Base-by-base conservation (phyloP, 352 stramenopile species). In the Phytophthora lateralis region DNA sequence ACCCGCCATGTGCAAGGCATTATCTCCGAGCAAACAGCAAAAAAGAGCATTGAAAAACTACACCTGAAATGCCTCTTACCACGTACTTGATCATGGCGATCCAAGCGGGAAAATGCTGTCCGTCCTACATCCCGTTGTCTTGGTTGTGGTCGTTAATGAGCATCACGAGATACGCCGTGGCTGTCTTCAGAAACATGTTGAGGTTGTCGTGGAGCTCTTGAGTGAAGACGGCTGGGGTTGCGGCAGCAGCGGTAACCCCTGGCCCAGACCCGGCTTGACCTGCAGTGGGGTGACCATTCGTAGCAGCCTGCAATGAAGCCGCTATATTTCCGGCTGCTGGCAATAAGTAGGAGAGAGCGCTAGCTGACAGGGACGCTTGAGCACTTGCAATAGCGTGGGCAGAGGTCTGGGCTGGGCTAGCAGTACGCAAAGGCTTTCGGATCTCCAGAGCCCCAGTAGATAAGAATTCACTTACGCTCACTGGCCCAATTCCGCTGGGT, bases 161-260 rank as follows among this genome's bases (percentile, higher is more conserved):
- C 69, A 77, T 77, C 55, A 68, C 51, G n/a, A 77, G 55, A 18
- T 77, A 77, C 6, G 64, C 61, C 21, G 69, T 77, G 12, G 69
- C 69, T 2, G 69, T 77, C 47, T 77, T 77, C 60, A 77, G 37
- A 43, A 77, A 77, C 65, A 64, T 66, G 54, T 77, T 77, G 41
- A 77, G 55, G 34, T 77, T 77, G 52, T 77, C 64, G 43, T 61
- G 64, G 18, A 77, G 43, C 48, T 77, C 64, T 50, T 68, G 38
- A 10, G 60, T 74, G 41, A 77, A 71, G 53, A 69, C 64, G 10
- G 48, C 55, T 2, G 44, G 47, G 6, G 18, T 11, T 6, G n/a
- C 44, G 42, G 38, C 11, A n/a, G 30, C 18, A 4, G 18, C 35
- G 46, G 20, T n/a, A 35, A 51, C 37, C 12, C 21, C 48, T 10